A percentile compares a stretch with the other conserved stretches of the same genome.
These are phyloP conservation scores for Paramecium caudatum DNA, from an alignment of 73 alveolate species.

Conservation along the genomic window DNA sequence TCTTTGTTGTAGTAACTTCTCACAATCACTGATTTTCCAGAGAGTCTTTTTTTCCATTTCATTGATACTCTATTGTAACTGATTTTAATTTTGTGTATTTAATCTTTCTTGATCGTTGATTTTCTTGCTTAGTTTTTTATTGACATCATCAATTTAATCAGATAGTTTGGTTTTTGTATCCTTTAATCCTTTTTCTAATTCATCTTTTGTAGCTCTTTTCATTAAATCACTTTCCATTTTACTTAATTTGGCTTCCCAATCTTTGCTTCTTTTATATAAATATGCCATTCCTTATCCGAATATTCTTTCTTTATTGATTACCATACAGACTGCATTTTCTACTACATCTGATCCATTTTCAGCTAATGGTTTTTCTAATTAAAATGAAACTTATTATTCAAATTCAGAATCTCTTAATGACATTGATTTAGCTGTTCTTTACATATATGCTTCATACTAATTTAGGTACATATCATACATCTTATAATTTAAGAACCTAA, in stretches of 20 bases:
- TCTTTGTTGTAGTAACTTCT: slow-evolving; percentile 68
- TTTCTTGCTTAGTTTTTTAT: slow-evolving; percentile 56
- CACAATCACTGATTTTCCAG: slow-evolving; percentile 78
- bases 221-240: slow-evolving; percentile 65
- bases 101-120: slow-evolving; percentile 61
- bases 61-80: slow-evolving; percentile 66
- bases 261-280: slow-evolving; percentile 65
- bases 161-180: slow-evolving; percentile 60
- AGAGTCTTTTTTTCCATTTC: slow-evolving; percentile 75
- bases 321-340: slow-evolving; percentile 63
- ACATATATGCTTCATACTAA: slow-evolving; percentile 51
- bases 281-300: slow-evolving; percentile 67
- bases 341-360: slow-evolving; percentile 71
- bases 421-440: slow-evolving; percentile 49
- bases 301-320: slow-evolving; percentile 57
- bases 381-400: slow-evolving; percentile 60
- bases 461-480: background rate
- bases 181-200: slow-evolving; percentile 45
- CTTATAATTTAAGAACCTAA: slow-evolving; percentile 34
- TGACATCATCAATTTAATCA: slow-evolving; percentile 62
- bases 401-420: slow-evolving; percentile 73
- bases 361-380: slow-evolving; percentile 73
- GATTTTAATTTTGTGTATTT: slow-evolving; percentile 15
- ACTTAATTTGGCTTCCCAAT: slow-evolving; percentile 72
- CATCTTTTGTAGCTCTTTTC: slow-evolving; percentile 72